Percentiles rank a stretch among this genome's conserved stretches.
phyloP scores from a whole-genome alignment of 352 stramenopile species.

The Phytophthora citricola region DNA sequence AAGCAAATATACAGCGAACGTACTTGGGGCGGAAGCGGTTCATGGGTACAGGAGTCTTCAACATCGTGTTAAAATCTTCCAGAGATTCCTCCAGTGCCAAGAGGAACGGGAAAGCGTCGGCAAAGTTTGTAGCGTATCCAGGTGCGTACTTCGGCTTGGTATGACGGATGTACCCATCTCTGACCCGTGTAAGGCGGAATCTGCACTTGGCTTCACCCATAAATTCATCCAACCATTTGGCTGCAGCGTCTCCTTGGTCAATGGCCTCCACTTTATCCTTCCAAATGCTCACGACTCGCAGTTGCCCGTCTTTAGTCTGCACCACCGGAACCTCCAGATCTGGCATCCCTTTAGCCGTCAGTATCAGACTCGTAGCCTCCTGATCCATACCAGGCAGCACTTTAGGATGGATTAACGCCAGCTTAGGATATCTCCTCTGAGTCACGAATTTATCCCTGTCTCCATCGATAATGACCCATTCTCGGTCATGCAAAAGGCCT shows the following conservation, averaged over 20 bases:
- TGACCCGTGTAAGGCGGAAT: conserved; percentile 66
- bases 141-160: conserved; percentile 71
- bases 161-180: conserved; percentile 60
- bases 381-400: conserved; percentile 53
- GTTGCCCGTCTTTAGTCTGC: conserved; percentile 30
- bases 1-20: background rate
- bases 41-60: conserved; percentile 70
- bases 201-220: conserved; percentile 45
- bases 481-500: conserved; percentile 73
- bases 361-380: conserved; percentile 47
- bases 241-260: conserved; percentile 67
- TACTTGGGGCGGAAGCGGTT: conserved; percentile 87
- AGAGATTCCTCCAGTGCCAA: conserved; percentile 67
- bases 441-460: conserved; percentile 71
- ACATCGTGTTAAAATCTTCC: conserved; percentile 57
- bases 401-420: conserved; percentile 69
- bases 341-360: conserved; percentile 68
- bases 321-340: conserved; percentile 67
- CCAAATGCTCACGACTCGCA: conserved; percentile 67
- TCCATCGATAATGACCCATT: conserved; percentile 80
- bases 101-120: conserved; percentile 83
- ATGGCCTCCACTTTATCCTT: conserved; percentile 56
- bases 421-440: conserved; percentile 66
- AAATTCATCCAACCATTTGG: conserved; percentile 69
- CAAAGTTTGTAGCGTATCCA: conserved; percentile 66